Evolutionary conservation across 345 rosid species (phyloP).

Genomic region (Combretum micranthum): DNA sequence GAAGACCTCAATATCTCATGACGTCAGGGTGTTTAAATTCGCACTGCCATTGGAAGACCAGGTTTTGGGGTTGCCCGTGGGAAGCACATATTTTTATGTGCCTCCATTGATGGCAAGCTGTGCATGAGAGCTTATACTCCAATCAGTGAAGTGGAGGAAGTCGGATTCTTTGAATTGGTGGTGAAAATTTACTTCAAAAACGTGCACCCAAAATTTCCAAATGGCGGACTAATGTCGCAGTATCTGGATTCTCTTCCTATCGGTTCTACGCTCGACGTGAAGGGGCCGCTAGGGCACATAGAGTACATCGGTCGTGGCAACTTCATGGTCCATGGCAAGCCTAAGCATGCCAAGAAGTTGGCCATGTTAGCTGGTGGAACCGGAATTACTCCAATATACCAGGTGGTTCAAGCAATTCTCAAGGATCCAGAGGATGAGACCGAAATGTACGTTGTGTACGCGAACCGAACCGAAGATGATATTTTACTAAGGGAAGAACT

Average conservation of each 20-base stretch:
- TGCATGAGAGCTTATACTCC: slow-evolving; percentile 93
- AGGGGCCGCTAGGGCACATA: slow-evolving; percentile 86
- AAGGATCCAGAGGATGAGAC: slow-evolving; percentile 76
- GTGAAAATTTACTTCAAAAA: slow-evolving; percentile 75
- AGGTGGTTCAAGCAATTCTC: slow-evolving; percentile 63
- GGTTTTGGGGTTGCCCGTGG: slow-evolving; percentile 74
- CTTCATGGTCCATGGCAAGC: slow-evolving; percentile 68
- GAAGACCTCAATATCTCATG: slow-evolving; percentile 66
- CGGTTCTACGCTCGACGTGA: slow-evolving; percentile 58
- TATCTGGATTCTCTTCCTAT: slow-evolving; percentile 57
- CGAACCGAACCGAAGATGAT: slow-evolving; percentile 82
- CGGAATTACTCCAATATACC: slow-evolving; percentile 87
- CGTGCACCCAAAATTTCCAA: slow-evolving; percentile 68
- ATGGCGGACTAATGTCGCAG: slow-evolving; percentile 87
- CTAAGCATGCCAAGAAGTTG: slow-evolving; percentile 66
- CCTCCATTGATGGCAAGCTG: slow-evolving; percentile 51
- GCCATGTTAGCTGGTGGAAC: slow-evolving; percentile 96
- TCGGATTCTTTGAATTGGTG: slow-evolving; percentile 76
- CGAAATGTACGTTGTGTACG: slow-evolving; percentile 77
- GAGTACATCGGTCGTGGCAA: slow-evolving; percentile 71
- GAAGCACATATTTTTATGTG: slow-evolving; percentile 78
- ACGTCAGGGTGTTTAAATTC: slow-evolving; percentile 57
- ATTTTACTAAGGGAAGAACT: slow-evolving; percentile 73
- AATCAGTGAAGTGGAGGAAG: slow-evolving; percentile 47
- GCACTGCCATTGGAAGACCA: slow-evolving; percentile 70